phyloP scores from a whole-genome alignment of 73 alveolate species.

The Loxodes magnus region DNA sequence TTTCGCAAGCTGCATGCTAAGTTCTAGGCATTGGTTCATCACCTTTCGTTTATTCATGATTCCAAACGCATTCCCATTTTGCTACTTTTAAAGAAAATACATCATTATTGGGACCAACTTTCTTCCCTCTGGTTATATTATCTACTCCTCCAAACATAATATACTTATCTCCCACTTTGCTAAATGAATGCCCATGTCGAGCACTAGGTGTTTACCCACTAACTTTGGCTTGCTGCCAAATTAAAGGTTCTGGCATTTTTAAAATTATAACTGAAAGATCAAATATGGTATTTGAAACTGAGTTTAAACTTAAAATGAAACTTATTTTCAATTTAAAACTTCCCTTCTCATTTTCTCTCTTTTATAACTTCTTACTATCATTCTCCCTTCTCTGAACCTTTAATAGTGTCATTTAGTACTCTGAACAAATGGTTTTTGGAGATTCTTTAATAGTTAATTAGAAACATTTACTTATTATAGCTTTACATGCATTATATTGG shows the following conservation, averaged over 20 bases:
- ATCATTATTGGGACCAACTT: conserved; percentile 48
- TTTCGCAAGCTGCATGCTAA: conserved; percentile 67
- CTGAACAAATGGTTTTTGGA: too few species aligned
- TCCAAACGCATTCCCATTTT: conserved; percentile 43
- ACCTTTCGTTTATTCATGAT: conserved; percentile 41
- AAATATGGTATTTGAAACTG: not conserved
- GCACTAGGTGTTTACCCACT: conserved; percentile 70
- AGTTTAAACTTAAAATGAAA: too few species aligned
- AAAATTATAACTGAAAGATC: too few species aligned
- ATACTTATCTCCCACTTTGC: conserved; percentile 50
- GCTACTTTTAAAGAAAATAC: conserved; percentile 26
- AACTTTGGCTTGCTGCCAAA: conserved; percentile 58
- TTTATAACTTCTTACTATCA: too few species aligned
- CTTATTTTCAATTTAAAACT: too few species aligned
- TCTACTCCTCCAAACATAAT: conserved; percentile 82
- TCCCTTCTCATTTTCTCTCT: too few species aligned
- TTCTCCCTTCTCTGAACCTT: too few species aligned
- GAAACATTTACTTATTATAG: too few species aligned
- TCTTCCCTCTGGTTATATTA: conserved; percentile 37
- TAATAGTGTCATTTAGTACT: too few species aligned
- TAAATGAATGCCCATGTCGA: conserved; percentile 77
- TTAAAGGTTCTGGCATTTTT: conserved; percentile 68
- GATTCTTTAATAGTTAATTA: too few species aligned
- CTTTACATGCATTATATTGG: too few species aligned
- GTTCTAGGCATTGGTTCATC: conserved; percentile 61